Evolutionary conservation across 192 early-diverging fungal species (phyloP).

Genomic region (Paraglomus brasilianum): DNA sequence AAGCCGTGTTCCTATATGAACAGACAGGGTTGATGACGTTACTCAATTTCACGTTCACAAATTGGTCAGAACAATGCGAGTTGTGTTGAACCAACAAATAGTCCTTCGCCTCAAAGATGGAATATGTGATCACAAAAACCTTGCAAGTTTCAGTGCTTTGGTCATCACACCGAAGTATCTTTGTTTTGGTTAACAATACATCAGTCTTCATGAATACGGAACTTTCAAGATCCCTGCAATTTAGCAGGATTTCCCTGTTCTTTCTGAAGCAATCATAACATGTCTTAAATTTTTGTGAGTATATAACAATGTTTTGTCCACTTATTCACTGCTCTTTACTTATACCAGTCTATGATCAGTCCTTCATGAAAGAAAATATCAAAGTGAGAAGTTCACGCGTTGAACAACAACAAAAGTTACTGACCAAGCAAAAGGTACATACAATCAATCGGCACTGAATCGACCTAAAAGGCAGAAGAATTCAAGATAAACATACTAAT

Average conservation of each 20-base stretch:
- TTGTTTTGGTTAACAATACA: slow-evolving; percentile 32
- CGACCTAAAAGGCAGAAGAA: slow-evolving; percentile 29
- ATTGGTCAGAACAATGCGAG: slow-evolving; percentile 22
- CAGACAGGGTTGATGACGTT: slow-evolving; percentile 26
- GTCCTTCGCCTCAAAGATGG: slow-evolving; percentile 23
- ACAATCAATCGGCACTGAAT: slow-evolving; percentile 17
- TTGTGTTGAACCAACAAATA: slow-evolving; percentile 19
- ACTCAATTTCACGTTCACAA: slow-evolving; percentile 27
- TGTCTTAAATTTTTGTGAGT: slow-evolving; percentile 31
- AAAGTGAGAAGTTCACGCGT: slow-evolving; percentile 23
- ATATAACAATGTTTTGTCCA: slow-evolving; percentile 20
- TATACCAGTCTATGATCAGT: slow-evolving; percentile 25
- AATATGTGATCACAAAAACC: slow-evolving; percentile 30
- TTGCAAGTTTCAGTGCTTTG: slow-evolving; percentile 31
- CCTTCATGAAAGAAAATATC: slow-evolving; percentile 31
- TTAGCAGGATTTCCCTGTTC: slow-evolving; percentile 25
- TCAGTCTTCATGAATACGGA: slow-evolving; percentile 27
- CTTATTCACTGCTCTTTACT: slow-evolving; percentile 26
- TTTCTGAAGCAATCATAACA: slow-evolving; percentile 27
- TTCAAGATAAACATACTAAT: too few species aligned
- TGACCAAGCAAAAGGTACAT: slow-evolving; percentile 23
- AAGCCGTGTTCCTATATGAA: slow-evolving; percentile 28
- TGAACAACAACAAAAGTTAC: slow-evolving; percentile 31
- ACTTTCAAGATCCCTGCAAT: slow-evolving; percentile 25
- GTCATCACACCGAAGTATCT: slow-evolving; percentile 23